Conservation (phyloP, 257 asterid genomes). For the Solanum ahanhuiri region DNA sequence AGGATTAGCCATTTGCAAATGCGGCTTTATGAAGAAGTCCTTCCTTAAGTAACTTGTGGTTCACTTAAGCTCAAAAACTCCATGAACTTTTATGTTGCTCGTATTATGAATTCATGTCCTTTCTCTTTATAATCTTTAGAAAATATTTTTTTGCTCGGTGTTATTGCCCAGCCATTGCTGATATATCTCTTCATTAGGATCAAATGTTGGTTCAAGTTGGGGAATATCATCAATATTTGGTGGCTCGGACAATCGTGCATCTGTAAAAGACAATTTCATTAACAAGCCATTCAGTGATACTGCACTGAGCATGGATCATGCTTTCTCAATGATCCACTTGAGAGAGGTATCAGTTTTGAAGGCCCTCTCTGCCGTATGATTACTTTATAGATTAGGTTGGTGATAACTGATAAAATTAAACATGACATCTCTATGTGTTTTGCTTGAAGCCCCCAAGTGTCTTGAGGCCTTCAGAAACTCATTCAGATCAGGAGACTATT, state of each 20-base stretch:
- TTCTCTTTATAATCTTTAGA: neutral
- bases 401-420: neutral
- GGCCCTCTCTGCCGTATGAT: neutral
- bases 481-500: conserved; percentile 52
- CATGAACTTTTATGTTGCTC: neutral
- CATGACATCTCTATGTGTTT: neutral
- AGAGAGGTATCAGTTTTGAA: conserved; percentile 45
- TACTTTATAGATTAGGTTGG: neutral
- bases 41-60: neutral
- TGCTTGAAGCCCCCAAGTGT: conserved; percentile 65
- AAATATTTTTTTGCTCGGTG: neutral
- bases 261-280: conserved; percentile 44
- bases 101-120: neutral
- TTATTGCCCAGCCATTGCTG: neutral
- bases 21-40: neutral
- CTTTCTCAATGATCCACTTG: conserved; percentile 61
- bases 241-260: conserved; percentile 41
- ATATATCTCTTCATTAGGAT: conserved; percentile 26
- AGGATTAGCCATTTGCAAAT: neutral
- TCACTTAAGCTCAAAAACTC: neutral
- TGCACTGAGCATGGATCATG: conserved; percentile 42
- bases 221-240: conserved; percentile 96
- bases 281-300: conserved; percentile 48
- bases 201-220: conserved; percentile 61
- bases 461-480: conserved; percentile 67